Conservation (phyloP, 192 early-diverging fungal species). For the Chytriomyces confervae region DNA sequence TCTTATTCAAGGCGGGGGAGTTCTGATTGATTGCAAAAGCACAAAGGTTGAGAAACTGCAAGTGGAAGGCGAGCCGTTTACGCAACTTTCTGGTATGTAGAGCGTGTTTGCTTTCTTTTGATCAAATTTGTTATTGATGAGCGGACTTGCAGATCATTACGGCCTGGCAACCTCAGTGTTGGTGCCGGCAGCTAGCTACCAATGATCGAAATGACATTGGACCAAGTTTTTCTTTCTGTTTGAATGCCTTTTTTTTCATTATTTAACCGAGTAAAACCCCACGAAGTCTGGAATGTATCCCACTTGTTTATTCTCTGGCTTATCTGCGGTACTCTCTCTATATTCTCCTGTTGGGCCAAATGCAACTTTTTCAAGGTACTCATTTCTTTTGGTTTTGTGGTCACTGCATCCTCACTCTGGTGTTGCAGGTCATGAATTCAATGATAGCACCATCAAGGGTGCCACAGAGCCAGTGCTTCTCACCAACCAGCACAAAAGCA, state of each 20-base stretch:
- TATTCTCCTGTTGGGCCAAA: no score
- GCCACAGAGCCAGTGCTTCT: no score
- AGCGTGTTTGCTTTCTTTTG: not conserved
- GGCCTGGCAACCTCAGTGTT: slow-evolving; percentile 17
- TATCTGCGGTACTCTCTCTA: no score
- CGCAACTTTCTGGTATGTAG: slow-evolving; percentile 34
- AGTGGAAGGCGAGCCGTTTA: slow-evolving; percentile 32
- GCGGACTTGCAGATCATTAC: slow-evolving; percentile 29
- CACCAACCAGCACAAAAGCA: no score
- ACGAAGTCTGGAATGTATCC: no score
- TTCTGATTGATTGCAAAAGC: slow-evolving; percentile 8
- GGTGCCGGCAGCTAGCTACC: not conserved
- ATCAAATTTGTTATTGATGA: not conserved
- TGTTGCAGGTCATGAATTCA: no score
- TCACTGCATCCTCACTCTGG: no score
- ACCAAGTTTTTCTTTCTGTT: slow-evolving; percentile 1
- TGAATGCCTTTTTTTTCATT: not conserved
- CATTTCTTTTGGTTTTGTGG: no score
- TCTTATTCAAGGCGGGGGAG: not conserved
- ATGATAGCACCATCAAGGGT: no score
- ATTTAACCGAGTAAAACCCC: not conserved
- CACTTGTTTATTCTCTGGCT: no score
- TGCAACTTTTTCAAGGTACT: no score
- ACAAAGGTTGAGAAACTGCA: slow-evolving; percentile 36
- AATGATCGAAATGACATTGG: not conserved